These are phyloP conservation scores for Blastocystis sp. DNA, from an alignment of 352 stramenopile species.

Conservation along the genomic window DNA sequence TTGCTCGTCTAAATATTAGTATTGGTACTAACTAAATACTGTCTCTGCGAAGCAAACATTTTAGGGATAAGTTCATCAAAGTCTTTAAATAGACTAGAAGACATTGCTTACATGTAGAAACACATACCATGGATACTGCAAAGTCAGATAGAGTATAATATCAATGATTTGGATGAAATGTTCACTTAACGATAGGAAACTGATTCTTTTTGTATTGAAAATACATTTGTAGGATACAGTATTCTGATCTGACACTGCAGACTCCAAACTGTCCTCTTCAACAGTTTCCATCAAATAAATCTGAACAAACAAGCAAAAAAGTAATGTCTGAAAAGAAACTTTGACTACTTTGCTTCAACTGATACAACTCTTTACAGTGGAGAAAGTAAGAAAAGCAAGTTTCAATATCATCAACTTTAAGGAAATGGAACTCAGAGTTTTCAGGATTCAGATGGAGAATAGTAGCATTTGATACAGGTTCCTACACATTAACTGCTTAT, in stretches of 20 bases:
- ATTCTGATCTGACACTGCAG: not conserved
- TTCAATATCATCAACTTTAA: not conserved
- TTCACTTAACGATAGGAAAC: not conserved
- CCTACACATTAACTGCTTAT: not conserved
- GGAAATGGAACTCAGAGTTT: conserved; percentile 7
- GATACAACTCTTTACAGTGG: conserved; percentile 2
- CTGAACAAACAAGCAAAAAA: conserved; percentile 30
- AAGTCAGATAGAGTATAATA: not conserved
- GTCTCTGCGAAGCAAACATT: not conserved
- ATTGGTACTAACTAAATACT: not conserved
- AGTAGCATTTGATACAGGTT: not conserved
- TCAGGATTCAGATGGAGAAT: not conserved
- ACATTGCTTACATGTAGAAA: not conserved
- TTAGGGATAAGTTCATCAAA: not conserved
- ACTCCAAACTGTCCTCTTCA: not conserved
- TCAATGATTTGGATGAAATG: not conserved
- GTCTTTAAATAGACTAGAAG: not conserved
- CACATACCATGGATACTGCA: conserved; percentile 44
- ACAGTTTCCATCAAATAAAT: not conserved
- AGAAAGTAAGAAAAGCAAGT: not conserved
- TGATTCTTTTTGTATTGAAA: not conserved
- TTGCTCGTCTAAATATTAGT: not conserved
- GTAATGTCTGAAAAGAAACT: not conserved
- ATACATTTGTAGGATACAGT: no score
- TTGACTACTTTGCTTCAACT: not conserved